Conservation (phyloP, 2,329 filamentous ascomycete genomes). For the Dryadomyces sulphureus region DNA sequence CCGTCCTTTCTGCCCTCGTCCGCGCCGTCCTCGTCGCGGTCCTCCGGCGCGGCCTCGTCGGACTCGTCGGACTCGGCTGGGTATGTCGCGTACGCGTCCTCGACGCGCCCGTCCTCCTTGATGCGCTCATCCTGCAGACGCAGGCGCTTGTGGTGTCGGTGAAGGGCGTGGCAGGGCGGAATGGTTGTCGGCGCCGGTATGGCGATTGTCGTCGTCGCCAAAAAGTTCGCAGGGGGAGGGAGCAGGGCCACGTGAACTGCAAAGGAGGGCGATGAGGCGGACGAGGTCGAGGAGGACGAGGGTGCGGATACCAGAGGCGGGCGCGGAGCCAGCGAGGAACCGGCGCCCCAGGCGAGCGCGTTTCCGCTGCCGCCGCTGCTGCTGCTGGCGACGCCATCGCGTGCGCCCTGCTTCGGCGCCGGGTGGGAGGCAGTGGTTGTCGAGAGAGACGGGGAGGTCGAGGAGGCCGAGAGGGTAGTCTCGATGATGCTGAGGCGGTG, state of each 20-base stretch:
- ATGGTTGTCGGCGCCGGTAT: too few species aligned
- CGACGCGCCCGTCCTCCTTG: not conserved
- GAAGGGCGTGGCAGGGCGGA: too few species aligned
- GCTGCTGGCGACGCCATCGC: not conserved
- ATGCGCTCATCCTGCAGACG: not conserved
- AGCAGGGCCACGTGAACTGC: not conserved
- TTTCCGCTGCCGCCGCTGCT: too few species aligned
- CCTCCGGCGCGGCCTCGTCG: not conserved
- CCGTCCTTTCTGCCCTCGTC: not conserved
- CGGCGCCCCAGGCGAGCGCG: not conserved
- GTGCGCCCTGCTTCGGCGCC: not conserved
- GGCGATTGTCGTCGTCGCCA: too few species aligned
- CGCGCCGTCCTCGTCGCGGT: not conserved
- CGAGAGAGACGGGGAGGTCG: not conserved
- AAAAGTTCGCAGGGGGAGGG: not conserved
- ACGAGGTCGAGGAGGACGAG: not conserved
- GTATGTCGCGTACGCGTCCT: not conserved
- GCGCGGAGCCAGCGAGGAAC: not conserved
- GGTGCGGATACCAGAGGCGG: not conserved
- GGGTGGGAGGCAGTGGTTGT: constrained; percentile 1
- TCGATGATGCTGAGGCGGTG: constrained; percentile 17
- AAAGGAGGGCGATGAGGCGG: not conserved
- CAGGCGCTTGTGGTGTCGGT: not conserved
- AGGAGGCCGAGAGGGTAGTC: constrained; percentile 7
- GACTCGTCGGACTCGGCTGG: too few species aligned